Base-by-base conservation (phyloP, 495 filamentous ascomycete species). In the Aspergillus conjunctus region DNA sequence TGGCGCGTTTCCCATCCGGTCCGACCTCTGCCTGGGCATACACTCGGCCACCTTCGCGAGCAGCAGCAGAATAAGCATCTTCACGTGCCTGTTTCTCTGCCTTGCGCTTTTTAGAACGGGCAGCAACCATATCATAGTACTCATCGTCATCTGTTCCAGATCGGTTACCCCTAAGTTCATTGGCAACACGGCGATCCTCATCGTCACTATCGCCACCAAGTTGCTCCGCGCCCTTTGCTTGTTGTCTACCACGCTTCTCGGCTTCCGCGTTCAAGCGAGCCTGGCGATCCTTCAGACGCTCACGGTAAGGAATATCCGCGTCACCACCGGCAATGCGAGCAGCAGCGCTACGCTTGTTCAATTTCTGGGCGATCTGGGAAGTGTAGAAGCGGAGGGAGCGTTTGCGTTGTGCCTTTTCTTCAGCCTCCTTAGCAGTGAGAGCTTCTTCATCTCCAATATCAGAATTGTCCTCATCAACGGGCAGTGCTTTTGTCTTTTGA, bases 371-470 rank as follows among this genome's bases (percentile, higher is more conserved):
- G 56, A 98, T 90, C 69, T 98, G 94, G 6, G 91, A 94, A 22
- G 95, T 97, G 81, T 98, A 97, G 77, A 98, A 98, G 55, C 91
- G 87, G 41, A 98, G 85, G 61, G 81, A 90, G 75, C 93, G 94
- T 80, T 92, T 96, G 66, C 88, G 87, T 51, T 81, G 79, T 4
- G 86, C 89, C 75, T 98, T 98, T 60, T 94, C 90, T 52, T 88
- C 88, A 0, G 88, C 87, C 58, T 91, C 88, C 30, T 79, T 73
- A 1, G 82, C 73, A 18, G 83, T 85, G 48, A 91, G 79, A 22
- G 77, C 71, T 34, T 79, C 79, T 66, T 87, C 86, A 52, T 91
- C 88, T 58, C 86, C 88, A 46, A 91, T 84, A 70, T 91, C 88
- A 20, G 84, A 87, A 55, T 84, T 79, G 8, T 79, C 74, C 33